phyloP scores from a whole-genome alignment of 352 stramenopile species.

The Globisporangium uncinulatum region DNA sequence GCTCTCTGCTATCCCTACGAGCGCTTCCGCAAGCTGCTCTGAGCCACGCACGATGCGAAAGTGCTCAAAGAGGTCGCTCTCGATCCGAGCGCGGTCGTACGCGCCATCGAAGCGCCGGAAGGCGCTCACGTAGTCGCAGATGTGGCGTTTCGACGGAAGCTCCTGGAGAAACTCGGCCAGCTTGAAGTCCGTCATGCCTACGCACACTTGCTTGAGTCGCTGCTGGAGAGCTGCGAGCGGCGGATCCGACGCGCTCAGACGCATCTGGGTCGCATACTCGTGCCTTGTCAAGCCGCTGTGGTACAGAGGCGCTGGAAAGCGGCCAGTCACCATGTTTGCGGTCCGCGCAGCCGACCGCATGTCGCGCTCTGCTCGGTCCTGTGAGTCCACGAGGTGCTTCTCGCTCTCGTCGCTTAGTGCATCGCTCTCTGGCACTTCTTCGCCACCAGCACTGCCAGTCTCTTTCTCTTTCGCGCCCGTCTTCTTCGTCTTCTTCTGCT shows the following conservation, averaged over 20 bases:
- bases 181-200: conserved; percentile 85
- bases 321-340: conserved; percentile 58
- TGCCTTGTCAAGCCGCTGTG: conserved; percentile 52
- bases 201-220: conserved; percentile 54
- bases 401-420: conserved; percentile 24
- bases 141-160: conserved; percentile 88
- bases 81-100: conserved; percentile 44
- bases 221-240: conserved; percentile 33
- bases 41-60: conserved; percentile 73
- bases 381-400: conserved; percentile 47
- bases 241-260: conserved; percentile 51
- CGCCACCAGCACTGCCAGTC: conserved; percentile 9
- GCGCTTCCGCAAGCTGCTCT: conserved; percentile 38
- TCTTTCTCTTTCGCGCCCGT: conserved; percentile 6
- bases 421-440: conserved; percentile 32
- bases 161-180: conserved; percentile 84
- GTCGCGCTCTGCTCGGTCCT: conserved; percentile 24
- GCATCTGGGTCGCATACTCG: conserved; percentile 45
- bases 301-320: conserved; percentile 61
- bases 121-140: conserved; percentile 65
- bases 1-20: conserved; percentile 48
- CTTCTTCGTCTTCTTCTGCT: conserved; percentile 28
- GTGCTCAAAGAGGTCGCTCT: conserved; percentile 64
- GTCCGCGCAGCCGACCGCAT: conserved; percentile 27
- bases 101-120: conserved; percentile 50